Percentiles rank a stretch among this genome's conserved stretches.
phyloP scores from a whole-genome alignment of 768 basidiomycete genomes.

The Hirschioporus abietinus region DNA sequence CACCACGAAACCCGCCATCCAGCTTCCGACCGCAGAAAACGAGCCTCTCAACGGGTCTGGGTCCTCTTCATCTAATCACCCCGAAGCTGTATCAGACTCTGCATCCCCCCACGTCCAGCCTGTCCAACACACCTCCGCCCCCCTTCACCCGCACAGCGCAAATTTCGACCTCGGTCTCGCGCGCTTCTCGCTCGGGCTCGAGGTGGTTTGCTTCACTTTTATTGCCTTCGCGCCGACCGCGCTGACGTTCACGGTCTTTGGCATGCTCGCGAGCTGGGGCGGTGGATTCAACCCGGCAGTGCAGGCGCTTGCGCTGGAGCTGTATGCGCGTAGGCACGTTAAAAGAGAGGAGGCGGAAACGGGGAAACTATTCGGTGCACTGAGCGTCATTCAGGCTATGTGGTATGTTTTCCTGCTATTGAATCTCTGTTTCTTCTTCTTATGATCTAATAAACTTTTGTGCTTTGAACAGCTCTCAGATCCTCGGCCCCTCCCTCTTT shows the following conservation, averaged over 20 bases:
- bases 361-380: constrained; percentile 74
- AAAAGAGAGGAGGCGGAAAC: constrained; percentile 46
- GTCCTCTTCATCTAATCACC: constrained; percentile 1
- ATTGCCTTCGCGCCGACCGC: constrained; percentile 46
- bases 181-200: constrained; percentile 54
- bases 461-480: constrained; percentile 42
- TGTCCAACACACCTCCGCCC: constrained; percentile 9
- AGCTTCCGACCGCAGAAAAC: constrained; percentile 20
- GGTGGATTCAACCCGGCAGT: constrained; percentile 59
- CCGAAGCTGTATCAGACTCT: background rate
- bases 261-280: constrained; percentile 50
- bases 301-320: constrained; percentile 66
- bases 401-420: constrained; percentile 33
- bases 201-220: constrained; percentile 43
- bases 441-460: constrained; percentile 1
- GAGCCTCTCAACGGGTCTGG: constrained; percentile 19
- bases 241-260: constrained; percentile 44
- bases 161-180: constrained; percentile 68
- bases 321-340: constrained; percentile 40
- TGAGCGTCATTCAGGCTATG: constrained; percentile 69
- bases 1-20: constrained; percentile 10
- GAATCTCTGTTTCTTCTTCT: background rate
- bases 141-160: constrained; percentile 30
- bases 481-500: constrained; percentile 69
- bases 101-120: constrained; percentile 7